Evolutionary conservation across 2,329 filamentous ascomycete genomes (phyloP), one percentile per base, ranked within the genome.

Genomic region (Fusarium beomiforme): DNA sequence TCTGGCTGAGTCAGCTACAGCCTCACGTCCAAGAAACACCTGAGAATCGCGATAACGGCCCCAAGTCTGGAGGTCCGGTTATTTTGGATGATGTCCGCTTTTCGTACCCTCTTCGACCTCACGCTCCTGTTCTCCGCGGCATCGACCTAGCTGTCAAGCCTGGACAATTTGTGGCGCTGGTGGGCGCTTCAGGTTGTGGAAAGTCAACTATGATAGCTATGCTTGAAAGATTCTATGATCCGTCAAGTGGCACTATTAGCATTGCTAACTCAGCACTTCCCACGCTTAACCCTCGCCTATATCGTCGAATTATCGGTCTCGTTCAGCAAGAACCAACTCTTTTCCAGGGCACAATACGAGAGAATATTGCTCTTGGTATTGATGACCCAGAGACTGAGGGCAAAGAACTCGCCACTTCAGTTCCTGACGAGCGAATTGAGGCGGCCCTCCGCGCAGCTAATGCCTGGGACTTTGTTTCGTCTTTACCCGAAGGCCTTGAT

Each of bases 261-360:
- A 79, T 89, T 21, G 85, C 84, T 51, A 78, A 77, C n/a, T 78
- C 83, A 24, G 77, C 85, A 42, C 75, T 85, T 1, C 68, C 75
- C 23, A 76, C 79, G 4, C 74, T 87, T 29, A 83, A 86, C 66
- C 78, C 86, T 3, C 83, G 84, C 29, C 83, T 85, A 71, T 88
- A 87, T 79, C 83, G 88, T 44, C 80, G 81, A 6, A 79, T 85
- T 36, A 83, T 90, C 16, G 83, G 87, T 5, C 82, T 90, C 7
- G 88, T 90, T 5, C 85, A 88, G 64, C 88, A 90, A 75, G 87
- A 90, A 59, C 86, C 87, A 0, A 85, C 85, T 4, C 87, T 99
- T 5, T 94, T 95, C 80, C 93, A 91, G 6, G 93, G 93, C 26
- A 91, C 91, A 0, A 92, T 96, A 72, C 91, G 92, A 6, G 92